phyloP scores from a whole-genome alignment of 192 early-diverging fungal genomes.

The Neocallimastix lanati region DNA sequence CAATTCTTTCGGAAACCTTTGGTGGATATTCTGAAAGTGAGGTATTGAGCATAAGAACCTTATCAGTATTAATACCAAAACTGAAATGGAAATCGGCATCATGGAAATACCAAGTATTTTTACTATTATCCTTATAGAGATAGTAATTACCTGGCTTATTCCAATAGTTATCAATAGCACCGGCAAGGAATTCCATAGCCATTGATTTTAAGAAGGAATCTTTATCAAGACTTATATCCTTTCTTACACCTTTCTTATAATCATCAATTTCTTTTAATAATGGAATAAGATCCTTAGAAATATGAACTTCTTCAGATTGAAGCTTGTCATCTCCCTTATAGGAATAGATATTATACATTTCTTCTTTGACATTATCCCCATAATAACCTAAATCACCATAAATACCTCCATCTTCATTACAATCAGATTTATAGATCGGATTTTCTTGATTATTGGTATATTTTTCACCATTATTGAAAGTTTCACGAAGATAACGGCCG shows the following conservation, averaged over 20 bases:
- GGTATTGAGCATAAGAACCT: neutral
- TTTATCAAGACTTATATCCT: neutral
- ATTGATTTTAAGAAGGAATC: neutral
- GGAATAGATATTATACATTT: neutral
- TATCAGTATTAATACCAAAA: neutral
- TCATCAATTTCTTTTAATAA: neutral
- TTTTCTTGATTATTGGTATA: neutral
- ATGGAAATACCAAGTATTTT: neutral
- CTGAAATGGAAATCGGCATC: neutral
- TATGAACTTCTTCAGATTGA: neutral
- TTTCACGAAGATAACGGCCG: neutral
- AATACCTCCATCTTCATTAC: neutral
- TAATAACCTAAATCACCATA: neutral
- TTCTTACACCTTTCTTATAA: neutral
- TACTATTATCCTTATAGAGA: neutral
- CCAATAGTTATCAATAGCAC: neutral
- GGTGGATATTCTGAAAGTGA: neutral
- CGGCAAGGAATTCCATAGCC: neutral
- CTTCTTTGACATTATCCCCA: neutral
- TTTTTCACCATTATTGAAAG: neutral
- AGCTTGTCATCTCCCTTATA: neutral
- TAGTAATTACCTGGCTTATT: neutral
- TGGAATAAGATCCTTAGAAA: neutral
- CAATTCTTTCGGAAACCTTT: neutral
- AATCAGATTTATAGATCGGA: neutral